phyloP scores from a whole-genome alignment of 805 yeast species.

The Isabelozyma rhagii region DNA sequence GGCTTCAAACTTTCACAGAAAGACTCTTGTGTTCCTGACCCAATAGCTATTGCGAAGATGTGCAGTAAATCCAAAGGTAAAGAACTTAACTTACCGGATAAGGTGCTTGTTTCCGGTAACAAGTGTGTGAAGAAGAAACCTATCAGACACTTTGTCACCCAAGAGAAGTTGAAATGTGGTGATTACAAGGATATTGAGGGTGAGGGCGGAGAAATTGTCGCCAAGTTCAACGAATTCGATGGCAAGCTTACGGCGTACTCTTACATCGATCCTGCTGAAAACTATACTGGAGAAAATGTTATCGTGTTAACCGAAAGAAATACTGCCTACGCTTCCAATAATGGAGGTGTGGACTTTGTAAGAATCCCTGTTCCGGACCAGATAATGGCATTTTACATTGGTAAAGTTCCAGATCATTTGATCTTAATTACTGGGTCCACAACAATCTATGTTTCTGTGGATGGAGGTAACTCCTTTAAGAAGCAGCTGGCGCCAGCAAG shows the following conservation, averaged over 20 bases:
- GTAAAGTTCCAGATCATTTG: constrained; percentile 56
- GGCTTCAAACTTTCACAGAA: constrained; percentile 35
- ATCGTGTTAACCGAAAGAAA: constrained; percentile 54
- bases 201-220: constrained; percentile 24
- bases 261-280: constrained; percentile 54
- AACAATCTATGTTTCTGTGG: constrained; percentile 54
- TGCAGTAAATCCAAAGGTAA: constrained; percentile 19
- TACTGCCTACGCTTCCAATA: constrained; percentile 56
- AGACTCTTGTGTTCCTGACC: constrained; percentile 48
- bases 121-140: constrained; percentile 33
- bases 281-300: constrained; percentile 38
- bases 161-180: constrained; percentile 33
- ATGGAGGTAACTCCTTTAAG: constrained; percentile 63
- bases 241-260: constrained; percentile 54
- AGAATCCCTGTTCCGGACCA: constrained; percentile 28
- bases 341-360: constrained; percentile 44
- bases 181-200: constrained; percentile 15
- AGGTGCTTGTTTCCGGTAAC: constrained; percentile 42
- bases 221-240: constrained; percentile 42
- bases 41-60: constrained; percentile 17
- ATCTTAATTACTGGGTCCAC: constrained; percentile 49
- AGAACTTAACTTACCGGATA: constrained; percentile 32
- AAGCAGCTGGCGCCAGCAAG: constrained; percentile 49
- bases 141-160: constrained; percentile 19
- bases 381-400: constrained; percentile 39